phyloP scores from a whole-genome alignment of 2,329 filamentous ascomycete genomes.

The Fusarium sulawesiense region DNA sequence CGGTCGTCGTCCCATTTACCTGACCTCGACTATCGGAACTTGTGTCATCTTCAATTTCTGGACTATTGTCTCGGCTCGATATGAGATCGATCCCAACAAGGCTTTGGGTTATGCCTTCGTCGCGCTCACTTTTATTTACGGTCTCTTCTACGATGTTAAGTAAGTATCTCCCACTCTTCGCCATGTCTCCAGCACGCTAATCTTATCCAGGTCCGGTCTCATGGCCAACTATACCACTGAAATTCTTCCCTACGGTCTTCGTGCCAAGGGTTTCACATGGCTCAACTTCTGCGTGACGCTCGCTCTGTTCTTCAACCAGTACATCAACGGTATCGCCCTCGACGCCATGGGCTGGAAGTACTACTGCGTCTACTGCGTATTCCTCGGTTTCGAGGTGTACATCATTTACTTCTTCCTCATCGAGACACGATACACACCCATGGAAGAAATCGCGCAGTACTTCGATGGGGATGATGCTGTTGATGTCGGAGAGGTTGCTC shows the following conservation, averaged over 20 bases:
- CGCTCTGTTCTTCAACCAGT: constrained; percentile 35
- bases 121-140: constrained; percentile 53
- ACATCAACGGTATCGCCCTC: constrained; percentile 31
- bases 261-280: constrained; percentile 35
- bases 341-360: constrained; percentile 34
- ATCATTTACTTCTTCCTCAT: constrained; percentile 33
- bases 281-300: constrained; percentile 34
- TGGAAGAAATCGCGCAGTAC: constrained; percentile 25
- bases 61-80: constrained; percentile 43
- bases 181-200: too few relatives aligned
- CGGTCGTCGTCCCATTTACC: constrained; percentile 17
- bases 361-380: constrained; percentile 29
- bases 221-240: constrained; percentile 43
- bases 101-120: constrained; percentile 45
- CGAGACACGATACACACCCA: constrained; percentile 18
- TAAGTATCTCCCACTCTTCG: not conserved
- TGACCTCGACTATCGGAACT: constrained; percentile 27
- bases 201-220: constrained; percentile 47
- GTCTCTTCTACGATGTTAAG: constrained; percentile 51
- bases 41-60: constrained; percentile 47
- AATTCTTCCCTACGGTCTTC: constrained; percentile 42
- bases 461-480: constrained; percentile 15
- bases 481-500: constrained; percentile 18
- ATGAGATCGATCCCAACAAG: constrained; percentile 38
- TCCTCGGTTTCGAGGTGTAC: constrained; percentile 21